Conservation (phyloP, 495 filamentous ascomycete genomes). For the Daldinia grandis region DNA sequence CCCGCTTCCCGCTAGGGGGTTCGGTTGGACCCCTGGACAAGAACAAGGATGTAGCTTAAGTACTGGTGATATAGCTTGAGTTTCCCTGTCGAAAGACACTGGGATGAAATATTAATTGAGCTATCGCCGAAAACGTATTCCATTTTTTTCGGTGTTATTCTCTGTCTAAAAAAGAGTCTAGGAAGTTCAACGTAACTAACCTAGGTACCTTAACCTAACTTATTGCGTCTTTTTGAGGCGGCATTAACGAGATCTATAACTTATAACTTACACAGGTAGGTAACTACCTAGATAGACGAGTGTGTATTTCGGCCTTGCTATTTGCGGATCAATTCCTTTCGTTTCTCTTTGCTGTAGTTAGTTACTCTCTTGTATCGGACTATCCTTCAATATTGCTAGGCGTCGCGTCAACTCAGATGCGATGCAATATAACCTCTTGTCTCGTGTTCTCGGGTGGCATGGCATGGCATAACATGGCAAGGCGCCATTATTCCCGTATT, state of each 20-base stretch:
- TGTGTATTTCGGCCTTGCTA: conserved; percentile 4
- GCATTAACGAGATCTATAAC: background rate
- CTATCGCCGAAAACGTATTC: background rate
- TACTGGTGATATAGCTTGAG: conserved; percentile 18
- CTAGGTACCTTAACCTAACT: no score
- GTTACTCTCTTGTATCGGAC: conserved; percentile 20
- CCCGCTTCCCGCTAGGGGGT: conserved; percentile 31
- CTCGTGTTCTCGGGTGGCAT: background rate
- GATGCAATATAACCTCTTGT: background rate
- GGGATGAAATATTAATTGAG: background rate
- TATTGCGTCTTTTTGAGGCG: background rate
- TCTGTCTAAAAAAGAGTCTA: background rate
- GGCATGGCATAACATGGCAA: background rate
- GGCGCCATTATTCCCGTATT: background rate
- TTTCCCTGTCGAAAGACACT: background rate
- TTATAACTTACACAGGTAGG: no score
- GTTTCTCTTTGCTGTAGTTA: background rate
- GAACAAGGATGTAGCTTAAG: conserved; percentile 32
- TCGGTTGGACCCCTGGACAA: conserved; percentile 9
- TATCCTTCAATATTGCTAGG: background rate
- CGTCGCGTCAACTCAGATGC: background rate
- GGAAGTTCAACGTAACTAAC: background rate
- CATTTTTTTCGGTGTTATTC: background rate
- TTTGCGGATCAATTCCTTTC: conserved; percentile 25
- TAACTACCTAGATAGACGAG: no score